Evolutionary conservation across 176 grass and related monocot species (phyloP), one percentile per base, ranked within the genome.

Genomic region (Paspalum notatum): DNA sequence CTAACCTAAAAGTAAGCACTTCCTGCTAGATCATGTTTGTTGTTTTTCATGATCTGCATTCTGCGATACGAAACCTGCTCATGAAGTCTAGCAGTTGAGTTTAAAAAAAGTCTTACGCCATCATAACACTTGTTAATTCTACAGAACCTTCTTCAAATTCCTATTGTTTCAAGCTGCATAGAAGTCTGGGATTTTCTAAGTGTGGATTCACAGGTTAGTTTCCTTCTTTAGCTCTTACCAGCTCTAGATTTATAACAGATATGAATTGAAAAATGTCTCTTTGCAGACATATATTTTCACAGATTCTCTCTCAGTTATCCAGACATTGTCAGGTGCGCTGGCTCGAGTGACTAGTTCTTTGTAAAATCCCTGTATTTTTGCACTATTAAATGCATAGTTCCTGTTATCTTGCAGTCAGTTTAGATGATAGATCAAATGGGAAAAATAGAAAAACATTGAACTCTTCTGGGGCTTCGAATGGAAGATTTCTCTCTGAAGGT

Each of bases 131-230:
- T 73, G 57, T 85, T 81, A 16, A 81, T 68, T 75, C 49, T 77
- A 58, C 93, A 99, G 97, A 99, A 91, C 39, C 92, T 99, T 88
- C 97, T 99, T 87, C 89, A 96, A 76, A 95, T 96, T 84, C 93
- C 93, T 61, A 90, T 87, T 50, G 64, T 99, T 84, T 99, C 97
- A 82, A 83, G 91, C 66, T 99, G 90, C 81, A 96, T 99, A 86
- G 97, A 99, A 87, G 97, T 99, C 66, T 99, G 90, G 97, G 97
- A 97, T 87, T 94, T 94, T 91, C 56, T 94, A 27, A 92, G 92
- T 89, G 91, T 94, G 80, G 91, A 94, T 84, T 94, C 96, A 70
- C 92, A 95, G 96, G 96, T 93, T 76, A 84, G 85, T 82, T 48
- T 83, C 72, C 62, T 79, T 43, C n/a, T 68, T 74, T 22, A 63